Conservation (phyloP, 2,329 filamentous ascomycete species). For the Coleophoma cylindrospora region DNA sequence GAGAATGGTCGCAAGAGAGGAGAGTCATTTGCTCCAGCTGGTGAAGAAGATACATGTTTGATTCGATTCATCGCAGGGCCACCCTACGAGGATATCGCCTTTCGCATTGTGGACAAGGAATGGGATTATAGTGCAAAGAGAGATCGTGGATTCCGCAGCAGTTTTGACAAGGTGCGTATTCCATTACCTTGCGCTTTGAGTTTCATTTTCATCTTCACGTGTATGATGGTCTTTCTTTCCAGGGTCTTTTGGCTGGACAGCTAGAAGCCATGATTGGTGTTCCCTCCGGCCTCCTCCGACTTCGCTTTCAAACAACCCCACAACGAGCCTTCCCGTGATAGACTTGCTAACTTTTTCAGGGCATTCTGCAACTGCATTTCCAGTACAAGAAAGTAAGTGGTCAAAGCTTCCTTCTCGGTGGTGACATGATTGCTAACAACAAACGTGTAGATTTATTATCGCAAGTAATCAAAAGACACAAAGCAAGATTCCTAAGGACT, state of each 20-base stretch:
- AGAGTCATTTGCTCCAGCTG: constrained; percentile 87
- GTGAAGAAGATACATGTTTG: constrained; percentile 94
- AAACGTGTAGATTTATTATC: constrained; percentile 44
- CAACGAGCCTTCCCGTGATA: constrained; percentile 2
- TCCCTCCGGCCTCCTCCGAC: no score
- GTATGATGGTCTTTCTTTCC: no score
- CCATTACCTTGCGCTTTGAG: neutral
- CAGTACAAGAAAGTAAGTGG: constrained; percentile 89
- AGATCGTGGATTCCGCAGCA: constrained; percentile 91
- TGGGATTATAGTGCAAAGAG: constrained; percentile 98
- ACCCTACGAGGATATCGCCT: constrained; percentile 95
- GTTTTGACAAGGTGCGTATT: constrained; percentile 84
- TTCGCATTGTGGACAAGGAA: constrained; percentile 95
- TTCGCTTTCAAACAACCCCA: no score
- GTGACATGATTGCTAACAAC: constrained; percentile 16
- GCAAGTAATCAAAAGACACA: constrained; percentile 35
- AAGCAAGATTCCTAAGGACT: no score
- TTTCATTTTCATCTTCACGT: no score
- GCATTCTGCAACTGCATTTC: constrained; percentile 93
- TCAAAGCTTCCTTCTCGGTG: constrained; percentile 5
- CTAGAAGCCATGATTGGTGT: no score
- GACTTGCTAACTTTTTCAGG: constrained; percentile 43
- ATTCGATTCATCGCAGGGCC: constrained; percentile 94
- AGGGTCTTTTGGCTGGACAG: no score
- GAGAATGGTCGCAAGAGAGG: constrained; percentile 86